These are phyloP conservation scores for Aquanectria penicillioides DNA, from an alignment of 2,329 filamentous ascomycete species.

Conservation along the genomic window DNA sequence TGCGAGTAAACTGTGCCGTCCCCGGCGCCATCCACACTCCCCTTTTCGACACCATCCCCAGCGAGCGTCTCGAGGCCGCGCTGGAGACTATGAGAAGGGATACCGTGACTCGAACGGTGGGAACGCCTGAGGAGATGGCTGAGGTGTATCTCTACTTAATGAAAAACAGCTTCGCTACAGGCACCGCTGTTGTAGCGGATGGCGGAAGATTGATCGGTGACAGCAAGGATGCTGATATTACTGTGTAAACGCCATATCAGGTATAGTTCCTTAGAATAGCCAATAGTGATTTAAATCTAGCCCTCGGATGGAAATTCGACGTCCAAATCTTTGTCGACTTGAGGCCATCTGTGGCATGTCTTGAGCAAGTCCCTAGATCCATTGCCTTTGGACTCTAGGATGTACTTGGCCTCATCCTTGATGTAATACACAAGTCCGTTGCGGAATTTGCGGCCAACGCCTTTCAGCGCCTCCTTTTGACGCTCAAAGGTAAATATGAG, in stretches of 20 bases:
- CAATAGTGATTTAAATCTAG: neutral
- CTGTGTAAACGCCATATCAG: neutral
- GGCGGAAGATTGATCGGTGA: slow-evolving; percentile 38
- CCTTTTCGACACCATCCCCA: slow-evolving; percentile 39
- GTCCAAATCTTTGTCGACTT: neutral
- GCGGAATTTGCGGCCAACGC: slow-evolving; percentile 33
- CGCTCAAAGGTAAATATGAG: slow-evolving; percentile 27
- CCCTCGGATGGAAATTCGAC: neutral
- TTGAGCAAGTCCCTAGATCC: slow-evolving; percentile 30
- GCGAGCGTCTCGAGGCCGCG: slow-evolving; percentile 21
- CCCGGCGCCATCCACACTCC: slow-evolving; percentile 65
- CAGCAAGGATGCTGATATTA: slow-evolving; percentile 21
- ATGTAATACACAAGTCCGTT: slow-evolving; percentile 34
- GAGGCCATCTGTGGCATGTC: slow-evolving; percentile 33
- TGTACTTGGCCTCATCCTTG: slow-evolving; percentile 15
- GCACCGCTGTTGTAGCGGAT: slow-evolving; percentile 40
- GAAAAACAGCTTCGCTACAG: slow-evolving; percentile 53
- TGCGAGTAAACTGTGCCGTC: slow-evolving; percentile 70
- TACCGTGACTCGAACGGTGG: slow-evolving; percentile 36
- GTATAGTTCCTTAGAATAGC: too few species aligned
- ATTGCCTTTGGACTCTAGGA: slow-evolving; percentile 21
- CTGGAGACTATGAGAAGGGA: slow-evolving; percentile 28
- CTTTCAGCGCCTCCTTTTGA: slow-evolving; percentile 24
- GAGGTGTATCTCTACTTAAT: slow-evolving; percentile 56
- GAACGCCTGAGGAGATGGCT: slow-evolving; percentile 51